These are phyloP conservation scores for Silene latifolia DNA, from an alignment of 148 eudicot species.

Conservation along the genomic window DNA sequence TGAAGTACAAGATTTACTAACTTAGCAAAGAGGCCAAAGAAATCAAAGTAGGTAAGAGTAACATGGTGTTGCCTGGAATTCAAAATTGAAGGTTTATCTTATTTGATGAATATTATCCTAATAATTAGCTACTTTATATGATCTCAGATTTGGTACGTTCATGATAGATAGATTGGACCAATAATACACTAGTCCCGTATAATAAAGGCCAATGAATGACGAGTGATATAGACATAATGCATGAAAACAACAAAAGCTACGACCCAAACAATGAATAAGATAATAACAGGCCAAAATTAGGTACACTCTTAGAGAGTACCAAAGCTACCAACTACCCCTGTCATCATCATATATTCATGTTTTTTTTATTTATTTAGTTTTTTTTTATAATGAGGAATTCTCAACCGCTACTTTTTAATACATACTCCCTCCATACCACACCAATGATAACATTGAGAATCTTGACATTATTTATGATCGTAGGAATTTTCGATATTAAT, in stretches of 20 bases:
- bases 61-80: conserved; percentile 24
- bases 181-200: not conserved
- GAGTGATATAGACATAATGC: conserved; percentile 6
- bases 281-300: conserved; percentile 23
- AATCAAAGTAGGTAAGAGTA: conserved; percentile 29
- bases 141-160: not conserved
- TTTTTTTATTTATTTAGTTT: too few relatives aligned
- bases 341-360: not conserved
- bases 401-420: too few relatives aligned
- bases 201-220: conserved; percentile 7
- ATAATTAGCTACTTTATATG: not conserved
- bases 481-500: too few relatives aligned
- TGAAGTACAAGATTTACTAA: not conserved
- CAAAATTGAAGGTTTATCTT: conserved; percentile 4
- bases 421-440: too few relatives aligned
- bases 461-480: too few relatives aligned
- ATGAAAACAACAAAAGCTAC: not conserved
- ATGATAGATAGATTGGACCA: not conserved
- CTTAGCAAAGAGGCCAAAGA: not conserved
- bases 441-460: too few relatives aligned
- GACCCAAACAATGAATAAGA: not conserved
- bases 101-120: not conserved
- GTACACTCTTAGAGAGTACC: conserved; percentile 27
- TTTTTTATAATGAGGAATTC: too few relatives aligned
- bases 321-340: conserved; percentile 21